Evolutionary conservation across 768 basidiomycete species (phyloP), one percentile per base, ranked within the genome.

Genomic region (Amanita pallidorosea): DNA sequence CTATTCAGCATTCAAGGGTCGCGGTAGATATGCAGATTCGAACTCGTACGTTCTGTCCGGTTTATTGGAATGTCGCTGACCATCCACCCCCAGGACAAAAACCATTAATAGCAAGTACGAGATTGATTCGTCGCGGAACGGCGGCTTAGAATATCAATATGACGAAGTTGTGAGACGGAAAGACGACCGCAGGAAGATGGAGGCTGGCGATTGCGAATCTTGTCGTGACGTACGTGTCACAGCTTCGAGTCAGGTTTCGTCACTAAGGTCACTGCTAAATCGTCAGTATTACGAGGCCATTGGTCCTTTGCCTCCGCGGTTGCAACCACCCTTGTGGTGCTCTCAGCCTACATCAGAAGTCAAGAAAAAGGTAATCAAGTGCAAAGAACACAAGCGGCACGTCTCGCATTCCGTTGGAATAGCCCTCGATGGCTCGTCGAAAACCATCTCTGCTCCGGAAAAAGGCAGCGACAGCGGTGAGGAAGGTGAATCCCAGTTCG

Each of bases 241-340:
- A 7, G 5, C 88, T 90, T 55, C 95, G 90, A 61, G 42, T 7
- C 20, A 84, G 82, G 53, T 95, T 92, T 62, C 77, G 71, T 36
- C 83, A 82, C 45, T 91, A 89, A 59, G 52, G 77, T 59, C 13
- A 2, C 4, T 66, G 38, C 36, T 34, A 7, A 25, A 25, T 45
- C 17, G 27, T 27, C 25, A 92, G 90, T 93, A 90, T 58, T 91
- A 93, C 60, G 74, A 81, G 52, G 81, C 78, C 0, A 67, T 94
- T 12, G 88, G 85, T 0, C 80, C 84, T 4, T 70, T 91, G 4
- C 88, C 88, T 1, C 63, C 65, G 13, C 74, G 79, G 23, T 73
- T 83, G 7, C 75, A 80, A 55, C 74, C 75, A 8, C 90, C 88
- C 0, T 67, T 80, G 11, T 95, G 91, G 90, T 74, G 78, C 17